phyloP scores from a whole-genome alignment of 2,329 filamentous ascomycete species.

The Colletotrichum eleusines region DNA sequence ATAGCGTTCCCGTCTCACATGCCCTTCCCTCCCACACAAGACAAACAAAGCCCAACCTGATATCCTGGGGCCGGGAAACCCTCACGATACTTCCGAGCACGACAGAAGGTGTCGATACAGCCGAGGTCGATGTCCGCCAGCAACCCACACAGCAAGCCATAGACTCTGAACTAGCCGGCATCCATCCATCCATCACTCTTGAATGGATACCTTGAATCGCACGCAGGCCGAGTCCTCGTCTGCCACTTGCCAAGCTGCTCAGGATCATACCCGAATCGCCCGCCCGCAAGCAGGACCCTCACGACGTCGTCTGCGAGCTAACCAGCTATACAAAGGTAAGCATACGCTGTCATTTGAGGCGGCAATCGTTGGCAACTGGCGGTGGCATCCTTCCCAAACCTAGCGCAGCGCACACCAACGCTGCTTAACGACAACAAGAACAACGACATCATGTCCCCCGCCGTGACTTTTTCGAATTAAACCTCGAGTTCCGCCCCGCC shows the following conservation, averaged over 20 bases:
- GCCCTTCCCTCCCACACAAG: background rate
- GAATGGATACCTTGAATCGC: background rate
- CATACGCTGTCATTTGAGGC: background rate
- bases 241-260: constrained; percentile 26
- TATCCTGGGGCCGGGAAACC: background rate
- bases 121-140: background rate
- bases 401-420: constrained; percentile 2
- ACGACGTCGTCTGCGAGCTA: background rate
- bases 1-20: constrained; percentile 3
- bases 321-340: too few species aligned
- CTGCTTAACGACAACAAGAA: too few species aligned
- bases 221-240: background rate
- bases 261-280: background rate
- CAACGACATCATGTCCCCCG: background rate
- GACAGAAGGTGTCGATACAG: background rate
- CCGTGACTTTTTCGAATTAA: background rate
- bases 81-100: constrained; percentile 11
- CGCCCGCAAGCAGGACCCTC: background rate
- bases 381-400: background rate
- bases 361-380: background rate
- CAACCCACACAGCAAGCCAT: background rate
- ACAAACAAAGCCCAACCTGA: background rate
- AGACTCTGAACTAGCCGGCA: background rate
- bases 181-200: background rate
- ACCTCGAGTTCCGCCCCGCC: background rate